Evolutionary conservation across 2,329 filamentous ascomycete species (phyloP).

Genomic region (Fusarium bactridioides): DNA sequence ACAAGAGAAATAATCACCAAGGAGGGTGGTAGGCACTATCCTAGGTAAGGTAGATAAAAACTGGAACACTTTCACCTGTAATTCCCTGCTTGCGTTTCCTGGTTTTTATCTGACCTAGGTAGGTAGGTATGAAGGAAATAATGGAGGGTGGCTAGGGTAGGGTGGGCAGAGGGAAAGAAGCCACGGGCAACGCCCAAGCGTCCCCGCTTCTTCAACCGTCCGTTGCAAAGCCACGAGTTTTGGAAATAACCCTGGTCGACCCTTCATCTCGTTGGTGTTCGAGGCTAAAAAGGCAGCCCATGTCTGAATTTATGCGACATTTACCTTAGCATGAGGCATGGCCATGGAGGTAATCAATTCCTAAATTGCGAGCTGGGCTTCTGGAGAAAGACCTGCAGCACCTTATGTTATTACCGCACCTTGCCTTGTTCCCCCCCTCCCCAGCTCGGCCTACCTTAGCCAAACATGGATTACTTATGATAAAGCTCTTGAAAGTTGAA

Average conservation of each 20-base stretch:
- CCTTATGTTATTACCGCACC: slow-evolving; percentile 22
- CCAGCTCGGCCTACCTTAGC: background rate
- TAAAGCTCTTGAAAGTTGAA: slow-evolving; percentile 10
- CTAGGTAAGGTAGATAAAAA: background rate
- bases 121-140: background rate
- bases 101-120: background rate
- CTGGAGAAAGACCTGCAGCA: slow-evolving; percentile 4
- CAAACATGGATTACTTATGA: slow-evolving; percentile 4
- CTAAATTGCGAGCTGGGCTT: slow-evolving; percentile 2
- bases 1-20: background rate
- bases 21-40: background rate
- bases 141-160: background rate
- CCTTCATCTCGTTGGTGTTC: slow-evolving; percentile 37
- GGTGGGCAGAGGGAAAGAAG: slow-evolving; percentile 1
- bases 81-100: background rate
- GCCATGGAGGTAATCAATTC: background rate
- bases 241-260: slow-evolving; percentile 25
- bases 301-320: slow-evolving; percentile 23
- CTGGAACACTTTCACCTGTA: background rate
- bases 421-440: background rate
- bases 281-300: slow-evolving; percentile 28
- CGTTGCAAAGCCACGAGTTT: slow-evolving; percentile 31
- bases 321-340: background rate
- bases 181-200: slow-evolving; percentile 8
- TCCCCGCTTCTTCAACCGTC: slow-evolving; percentile 33